Conservation (phyloP, 1,139 yeast genomes). For the Blastobotrys ciferrii region DNA sequence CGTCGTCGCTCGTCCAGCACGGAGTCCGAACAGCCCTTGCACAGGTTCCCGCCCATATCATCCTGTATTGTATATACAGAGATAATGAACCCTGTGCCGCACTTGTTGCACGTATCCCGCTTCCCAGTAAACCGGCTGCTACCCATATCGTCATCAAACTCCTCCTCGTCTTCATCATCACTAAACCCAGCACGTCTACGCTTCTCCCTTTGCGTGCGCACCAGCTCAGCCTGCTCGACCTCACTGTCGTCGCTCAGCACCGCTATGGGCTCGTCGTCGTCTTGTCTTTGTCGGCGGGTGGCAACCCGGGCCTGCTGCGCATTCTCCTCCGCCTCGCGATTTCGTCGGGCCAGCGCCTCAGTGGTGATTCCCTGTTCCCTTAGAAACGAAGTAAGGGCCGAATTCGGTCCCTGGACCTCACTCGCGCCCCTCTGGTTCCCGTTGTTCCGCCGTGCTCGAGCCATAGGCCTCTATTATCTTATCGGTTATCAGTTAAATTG, state of each 20-base stretch:
- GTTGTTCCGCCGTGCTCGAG: conserved; percentile 4
- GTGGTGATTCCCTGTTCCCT: conserved; percentile 82
- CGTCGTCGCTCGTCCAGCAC: conserved; percentile 35
- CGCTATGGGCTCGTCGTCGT: conserved; percentile 14
- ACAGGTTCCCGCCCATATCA: conserved; percentile 48
- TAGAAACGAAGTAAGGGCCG: conserved; percentile 44
- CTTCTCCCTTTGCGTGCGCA: conserved; percentile 36
- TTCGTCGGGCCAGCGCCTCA: conserved; percentile 46
- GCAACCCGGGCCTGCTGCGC: conserved; percentile 25
- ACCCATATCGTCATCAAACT: conserved; percentile 36
- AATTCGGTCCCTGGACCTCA: conserved; percentile 38
- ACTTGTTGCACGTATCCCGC: conserved; percentile 55
- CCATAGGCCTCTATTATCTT: background rate
- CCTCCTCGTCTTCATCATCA: conserved; percentile 31
- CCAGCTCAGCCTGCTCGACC: conserved; percentile 29
- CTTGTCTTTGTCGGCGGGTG: conserved; percentile 17
- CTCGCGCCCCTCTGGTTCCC: conserved; percentile 10
- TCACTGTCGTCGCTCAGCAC: conserved; percentile 7
- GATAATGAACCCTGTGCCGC: conserved; percentile 55
- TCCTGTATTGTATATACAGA: conserved; percentile 63
- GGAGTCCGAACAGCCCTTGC: conserved; percentile 42
- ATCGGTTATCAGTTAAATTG: background rate
- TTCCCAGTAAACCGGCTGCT: conserved; percentile 45
- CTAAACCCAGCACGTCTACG: conserved; percentile 39
- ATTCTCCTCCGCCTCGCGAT: conserved; percentile 2